These are phyloP conservation scores for Verticillium isaacii DNA, from an alignment of 2,329 filamentous ascomycete species.

Conservation along the genomic window DNA sequence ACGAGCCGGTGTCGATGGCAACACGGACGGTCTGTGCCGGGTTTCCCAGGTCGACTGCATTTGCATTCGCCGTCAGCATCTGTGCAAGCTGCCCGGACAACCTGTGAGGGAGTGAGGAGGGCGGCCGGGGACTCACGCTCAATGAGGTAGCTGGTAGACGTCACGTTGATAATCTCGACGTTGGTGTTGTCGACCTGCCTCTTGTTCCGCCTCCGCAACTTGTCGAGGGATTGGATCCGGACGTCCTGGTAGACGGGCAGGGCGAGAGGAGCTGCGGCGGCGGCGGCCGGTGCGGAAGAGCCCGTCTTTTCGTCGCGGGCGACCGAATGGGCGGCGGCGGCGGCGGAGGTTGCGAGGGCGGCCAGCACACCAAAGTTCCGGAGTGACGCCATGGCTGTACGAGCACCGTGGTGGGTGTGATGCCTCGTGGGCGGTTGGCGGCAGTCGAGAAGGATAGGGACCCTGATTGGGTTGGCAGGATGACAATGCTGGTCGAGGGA, in stretches of 20 bases:
- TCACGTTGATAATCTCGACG: slow-evolving; percentile 10
- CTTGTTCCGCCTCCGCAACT: slow-evolving; percentile 9
- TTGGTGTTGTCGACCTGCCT: slow-evolving; percentile 5
- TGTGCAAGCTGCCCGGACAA: background rate
- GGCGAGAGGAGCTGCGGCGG: slow-evolving; percentile 1
- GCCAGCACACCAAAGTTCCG: background rate
- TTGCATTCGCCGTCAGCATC: background rate
- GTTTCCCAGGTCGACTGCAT: slow-evolving; percentile 21
- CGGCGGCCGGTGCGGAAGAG: background rate
- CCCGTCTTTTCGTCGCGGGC: slow-evolving; percentile 1
- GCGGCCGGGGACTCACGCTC: slow-evolving; percentile 5
- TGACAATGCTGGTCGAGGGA: background rate
- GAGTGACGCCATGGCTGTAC: background rate
- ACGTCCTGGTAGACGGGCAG: slow-evolving; percentile 13
- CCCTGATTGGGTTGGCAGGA: background rate
- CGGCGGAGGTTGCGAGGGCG: slow-evolving; percentile 6
- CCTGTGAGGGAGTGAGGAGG: background rate
- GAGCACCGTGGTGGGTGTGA: background rate
- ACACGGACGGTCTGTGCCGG: slow-evolving; percentile 38
- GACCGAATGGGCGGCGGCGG: slow-evolving; percentile 3
- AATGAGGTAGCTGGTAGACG: slow-evolving; percentile 13
- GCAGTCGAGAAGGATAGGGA: background rate
- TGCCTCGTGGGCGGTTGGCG: background rate
- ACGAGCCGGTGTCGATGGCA: slow-evolving; percentile 47
- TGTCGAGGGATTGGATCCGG: slow-evolving; percentile 7